Evolutionary conservation across 768 basidiomycete species (phyloP).

Genomic region (Pleurotus tuber-regium): DNA sequence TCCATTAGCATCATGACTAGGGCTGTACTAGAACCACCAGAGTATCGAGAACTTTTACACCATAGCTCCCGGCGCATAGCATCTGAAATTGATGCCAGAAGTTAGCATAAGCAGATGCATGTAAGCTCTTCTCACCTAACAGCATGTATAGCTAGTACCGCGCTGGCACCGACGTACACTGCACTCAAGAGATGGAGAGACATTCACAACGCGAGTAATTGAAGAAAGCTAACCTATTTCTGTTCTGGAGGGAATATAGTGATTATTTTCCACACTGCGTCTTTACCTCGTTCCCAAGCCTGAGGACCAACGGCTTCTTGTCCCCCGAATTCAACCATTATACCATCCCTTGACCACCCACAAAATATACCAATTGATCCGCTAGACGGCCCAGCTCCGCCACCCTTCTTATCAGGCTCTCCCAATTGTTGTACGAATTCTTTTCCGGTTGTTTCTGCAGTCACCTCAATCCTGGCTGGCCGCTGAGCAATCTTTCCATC

Average conservation of each 20-base stretch:
- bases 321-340: constrained; percentile 87
- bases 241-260: constrained; percentile 48
- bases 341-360: constrained; percentile 79
- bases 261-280: constrained; percentile 74
- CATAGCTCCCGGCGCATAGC: background rate
- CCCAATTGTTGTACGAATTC: constrained; percentile 75
- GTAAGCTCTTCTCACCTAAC: too few relatives aligned
- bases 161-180: too few relatives aligned
- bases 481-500: constrained; percentile 34
- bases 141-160: too few relatives aligned
- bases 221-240: constrained; percentile 1
- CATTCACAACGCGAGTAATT: too few relatives aligned
- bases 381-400: constrained; percentile 79
- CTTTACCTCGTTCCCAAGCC: constrained; percentile 86
- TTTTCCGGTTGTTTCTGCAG: constrained; percentile 60
- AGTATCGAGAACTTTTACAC: too few relatives aligned
- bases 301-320: constrained; percentile 74
- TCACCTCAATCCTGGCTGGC: constrained; percentile 40
- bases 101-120: background rate
- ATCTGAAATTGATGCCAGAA: background rate
- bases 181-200: too few relatives aligned
- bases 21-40: too few relatives aligned
- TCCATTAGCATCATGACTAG: too few relatives aligned
- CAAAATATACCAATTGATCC: constrained; percentile 93
- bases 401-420: constrained; percentile 90